Base-by-base conservation (phyloP, 352 stramenopile genomes). In the Peronospora farinosa region DNA sequence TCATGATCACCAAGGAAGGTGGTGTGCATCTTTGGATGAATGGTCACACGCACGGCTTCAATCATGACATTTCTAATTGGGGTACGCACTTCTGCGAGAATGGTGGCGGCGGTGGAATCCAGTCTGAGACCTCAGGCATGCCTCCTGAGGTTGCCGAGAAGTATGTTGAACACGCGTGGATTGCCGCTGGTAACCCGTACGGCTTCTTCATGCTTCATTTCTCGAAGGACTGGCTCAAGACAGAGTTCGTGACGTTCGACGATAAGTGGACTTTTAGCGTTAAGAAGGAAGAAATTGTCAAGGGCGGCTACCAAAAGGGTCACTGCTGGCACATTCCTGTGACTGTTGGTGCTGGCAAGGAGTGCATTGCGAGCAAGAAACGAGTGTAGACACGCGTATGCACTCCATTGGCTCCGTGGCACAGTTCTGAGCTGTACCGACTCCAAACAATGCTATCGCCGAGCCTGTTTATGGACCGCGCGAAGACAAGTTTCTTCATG, bases 81-180 rank as follows among this genome's bases (percentile, higher is more conserved):
- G 83, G 83, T 32, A 90, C 80, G 10, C 80, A 94, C 65, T 94
- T 94, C 47, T 91, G 81, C 63, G 80, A 94, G 54, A 94, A 94
- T 54, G 83, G 80, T 25, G 83, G 70, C n/a, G 83, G 83, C 15
- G 83, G 83, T 53, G 83, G 83, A 27, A 94, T 94, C 52, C 75
- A 91, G 63, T 88, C 69, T 11, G 76, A 94, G 59, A 88, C 79
- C n/a, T 91, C 81, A 10, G 80, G 80, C 11, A 60, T 82, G 47
- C 80, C 80, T 21, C 80, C 78, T 41, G 59, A 81, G 43, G 71
- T 84, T 36, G 80, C 80, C 0, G 67, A 85, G 52, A 88, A 85
- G 57, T 91, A 84, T 51, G 76, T 91, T 8, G 76, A 88, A 61
- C 74, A 90, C 54, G 63, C 72, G 10, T 94, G 83, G 83, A 83